Conservation (phyloP, 371 early-diverging fungal genomes). For the Zychaea mexicana region DNA sequence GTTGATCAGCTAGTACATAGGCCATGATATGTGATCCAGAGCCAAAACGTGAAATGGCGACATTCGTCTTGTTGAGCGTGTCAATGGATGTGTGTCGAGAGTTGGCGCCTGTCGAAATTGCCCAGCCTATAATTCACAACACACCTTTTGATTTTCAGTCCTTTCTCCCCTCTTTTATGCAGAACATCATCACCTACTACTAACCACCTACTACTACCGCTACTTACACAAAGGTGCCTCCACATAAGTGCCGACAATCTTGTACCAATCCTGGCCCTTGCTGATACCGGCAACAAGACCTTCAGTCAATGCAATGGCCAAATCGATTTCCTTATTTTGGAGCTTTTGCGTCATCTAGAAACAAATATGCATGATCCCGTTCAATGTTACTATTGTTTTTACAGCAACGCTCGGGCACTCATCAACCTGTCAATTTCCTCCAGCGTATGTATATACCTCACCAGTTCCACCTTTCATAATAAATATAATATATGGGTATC, state of each 20-base stretch:
- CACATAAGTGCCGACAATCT: constrained; percentile 79
- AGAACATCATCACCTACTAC: constrained; percentile 8
- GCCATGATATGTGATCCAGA: constrained; percentile 89
- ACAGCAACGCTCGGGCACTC: too few species aligned
- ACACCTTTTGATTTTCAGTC: background rate
- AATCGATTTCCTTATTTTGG: constrained; percentile 68
- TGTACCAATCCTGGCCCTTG: constrained; percentile 60
- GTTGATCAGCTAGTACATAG: constrained; percentile 71
- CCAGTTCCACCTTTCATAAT: constrained; percentile 59
- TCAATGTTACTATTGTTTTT: too few species aligned
- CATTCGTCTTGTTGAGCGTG: constrained; percentile 59
- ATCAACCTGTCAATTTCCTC: too few species aligned
- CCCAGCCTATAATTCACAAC: constrained; percentile 58
- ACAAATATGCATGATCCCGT: too few species aligned
- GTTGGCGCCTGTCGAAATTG: constrained; percentile 60
- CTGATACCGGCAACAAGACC: constrained; percentile 78
- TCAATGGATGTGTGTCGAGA: constrained; percentile 56
- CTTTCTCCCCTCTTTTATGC: background rate
- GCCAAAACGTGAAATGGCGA: constrained; percentile 79
- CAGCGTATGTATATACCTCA: constrained; percentile 58
- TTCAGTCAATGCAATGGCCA: constrained; percentile 86
- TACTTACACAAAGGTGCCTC: constrained; percentile 72
- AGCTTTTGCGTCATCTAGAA: constrained; percentile 82
- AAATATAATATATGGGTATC: background rate
- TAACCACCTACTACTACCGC: constrained; percentile 30